Percentiles rank a stretch among this genome's conserved stretches.
These are phyloP conservation scores for Penicillium sp. DNA, from an alignment of 2,329 filamentous ascomycete genomes.

Conservation along the genomic window DNA sequence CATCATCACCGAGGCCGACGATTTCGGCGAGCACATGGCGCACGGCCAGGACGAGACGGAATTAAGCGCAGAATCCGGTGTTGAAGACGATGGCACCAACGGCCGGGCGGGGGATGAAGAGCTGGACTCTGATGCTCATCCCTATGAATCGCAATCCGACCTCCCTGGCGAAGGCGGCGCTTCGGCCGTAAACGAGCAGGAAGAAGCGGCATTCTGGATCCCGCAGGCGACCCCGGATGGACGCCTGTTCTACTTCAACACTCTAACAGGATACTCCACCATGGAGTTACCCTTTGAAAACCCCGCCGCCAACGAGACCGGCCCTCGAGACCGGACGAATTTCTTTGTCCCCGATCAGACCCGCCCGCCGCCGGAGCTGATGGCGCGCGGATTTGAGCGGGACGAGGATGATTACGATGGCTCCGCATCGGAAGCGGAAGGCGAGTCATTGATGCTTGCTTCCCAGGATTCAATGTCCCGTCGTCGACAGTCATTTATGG, in stretches of 20 bases:
- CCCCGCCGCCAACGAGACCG: conserved; percentile 72
- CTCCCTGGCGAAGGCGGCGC: conserved; percentile 62
- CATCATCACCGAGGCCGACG: conserved; percentile 70
- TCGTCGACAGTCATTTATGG: conserved; percentile 60
- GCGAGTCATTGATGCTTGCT: conserved; percentile 63
- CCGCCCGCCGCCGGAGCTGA: conserved; percentile 81
- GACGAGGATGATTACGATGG: conserved; percentile 90
- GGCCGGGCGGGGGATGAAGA: conserved; percentile 59
- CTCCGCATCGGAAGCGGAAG: conserved; percentile 81
- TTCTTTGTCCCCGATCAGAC: conserved; percentile 85
- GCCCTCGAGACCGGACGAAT: conserved; percentile 82
- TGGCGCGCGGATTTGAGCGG: conserved; percentile 73
- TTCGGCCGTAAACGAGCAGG: conserved; percentile 56
- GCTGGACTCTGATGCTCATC: conserved; percentile 61
- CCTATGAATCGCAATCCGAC: conserved; percentile 54
- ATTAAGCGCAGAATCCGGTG: conserved; percentile 43
- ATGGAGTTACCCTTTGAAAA: conserved; percentile 93
- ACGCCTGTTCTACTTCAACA: conserved; percentile 95
- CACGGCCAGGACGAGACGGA: conserved; percentile 52
- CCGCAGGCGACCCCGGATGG: conserved; percentile 93
- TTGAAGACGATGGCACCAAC: conserved; percentile 58
- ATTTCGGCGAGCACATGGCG: conserved; percentile 58
- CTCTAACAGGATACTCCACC: conserved; percentile 87
- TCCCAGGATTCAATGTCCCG: conserved; percentile 63
- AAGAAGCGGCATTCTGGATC: conserved; percentile 95